Conservation (phyloP, 352 stramenopile species). For the Pythium brachiatum region DNA sequence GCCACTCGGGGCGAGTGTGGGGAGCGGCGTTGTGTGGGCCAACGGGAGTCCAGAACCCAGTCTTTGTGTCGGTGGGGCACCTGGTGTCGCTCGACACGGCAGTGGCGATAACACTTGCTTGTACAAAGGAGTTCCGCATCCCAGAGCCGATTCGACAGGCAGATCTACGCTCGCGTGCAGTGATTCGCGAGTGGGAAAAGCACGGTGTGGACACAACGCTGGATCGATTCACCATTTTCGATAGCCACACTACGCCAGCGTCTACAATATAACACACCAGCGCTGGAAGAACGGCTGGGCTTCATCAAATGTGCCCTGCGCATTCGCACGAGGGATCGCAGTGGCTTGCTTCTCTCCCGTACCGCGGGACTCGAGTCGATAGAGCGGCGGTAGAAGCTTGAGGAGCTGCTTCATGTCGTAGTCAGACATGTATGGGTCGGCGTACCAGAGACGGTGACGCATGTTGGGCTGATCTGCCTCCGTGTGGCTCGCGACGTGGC, state of each 20-base stretch:
- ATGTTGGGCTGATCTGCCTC: conserved; percentile 14
- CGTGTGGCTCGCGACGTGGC: conserved; percentile 32
- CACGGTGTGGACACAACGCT: conserved; percentile 51
- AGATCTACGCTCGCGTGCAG: conserved; percentile 73
- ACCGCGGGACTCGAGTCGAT: conserved; percentile 43
- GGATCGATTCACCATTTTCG: conserved; percentile 27
- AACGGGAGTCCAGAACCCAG: conserved; percentile 63
- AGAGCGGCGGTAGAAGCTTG: conserved; percentile 35
- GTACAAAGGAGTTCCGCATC: conserved; percentile 57
- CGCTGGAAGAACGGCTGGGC: conserved; percentile 55
- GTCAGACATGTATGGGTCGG: conserved; percentile 78
- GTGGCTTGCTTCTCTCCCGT: conserved; percentile 47
- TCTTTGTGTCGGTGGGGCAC: conserved; percentile 86
- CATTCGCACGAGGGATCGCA: conserved; percentile 48
- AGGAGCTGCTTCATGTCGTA: conserved; percentile 55
- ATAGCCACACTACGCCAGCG: not conserved
- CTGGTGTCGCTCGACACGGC: conserved; percentile 60
- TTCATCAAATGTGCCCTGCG: conserved; percentile 57
- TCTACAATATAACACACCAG: conserved; percentile 69
- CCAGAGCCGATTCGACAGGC: conserved; percentile 86
- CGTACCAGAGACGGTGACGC: conserved; percentile 51
- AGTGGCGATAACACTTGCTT: conserved; percentile 52
- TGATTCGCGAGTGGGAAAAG: conserved; percentile 69
- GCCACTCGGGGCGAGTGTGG: conserved; percentile 71
- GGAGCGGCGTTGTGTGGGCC: conserved; percentile 67